Conservation (phyloP, 306 rosid species). For the Fragaria ananassa region DNA sequence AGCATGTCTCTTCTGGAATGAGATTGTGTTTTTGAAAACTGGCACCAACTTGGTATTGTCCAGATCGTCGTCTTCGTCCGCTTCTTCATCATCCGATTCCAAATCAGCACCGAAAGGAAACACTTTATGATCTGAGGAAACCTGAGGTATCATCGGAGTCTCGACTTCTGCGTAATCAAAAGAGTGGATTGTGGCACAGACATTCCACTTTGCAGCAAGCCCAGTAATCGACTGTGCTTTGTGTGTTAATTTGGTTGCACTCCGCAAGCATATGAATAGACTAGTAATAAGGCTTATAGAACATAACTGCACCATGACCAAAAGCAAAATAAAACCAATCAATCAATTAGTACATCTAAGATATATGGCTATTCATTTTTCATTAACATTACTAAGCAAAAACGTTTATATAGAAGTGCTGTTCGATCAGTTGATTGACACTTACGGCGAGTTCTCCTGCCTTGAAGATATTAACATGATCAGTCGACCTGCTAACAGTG, state of each 20-base stretch:
- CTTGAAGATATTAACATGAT: constrained; percentile 57
- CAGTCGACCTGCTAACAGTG: constrained; percentile 42
- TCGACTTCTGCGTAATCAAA: constrained; percentile 58
- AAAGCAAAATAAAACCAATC: neutral
- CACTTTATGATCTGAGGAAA: constrained; percentile 36
- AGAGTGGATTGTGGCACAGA: constrained; percentile 67
- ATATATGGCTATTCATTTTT: no score
- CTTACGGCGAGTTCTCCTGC: constrained; percentile 87
- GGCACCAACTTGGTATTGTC: constrained; percentile 63
- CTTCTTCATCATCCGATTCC: constrained; percentile 63
- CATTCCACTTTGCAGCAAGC: constrained; percentile 89
- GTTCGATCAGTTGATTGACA: neutral
- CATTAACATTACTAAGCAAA: neutral
- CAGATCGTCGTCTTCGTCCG: constrained; percentile 67
- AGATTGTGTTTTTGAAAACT: constrained; percentile 57
- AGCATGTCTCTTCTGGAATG: constrained; percentile 89
- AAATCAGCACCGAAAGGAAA: constrained; percentile 17
- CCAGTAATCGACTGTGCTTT: constrained; percentile 76
- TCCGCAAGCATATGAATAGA: constrained; percentile 65
- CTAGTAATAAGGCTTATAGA: constrained; percentile 73
- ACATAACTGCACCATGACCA: constrained; percentile 59
- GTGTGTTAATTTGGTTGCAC: constrained; percentile 84
- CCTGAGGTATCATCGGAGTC: constrained; percentile 39
- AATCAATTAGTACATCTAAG: constrained; percentile 7
- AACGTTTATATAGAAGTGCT: neutral